Conservation (phyloP, 768 basidiomycete species). For the Flagelloscypha sp. region DNA sequence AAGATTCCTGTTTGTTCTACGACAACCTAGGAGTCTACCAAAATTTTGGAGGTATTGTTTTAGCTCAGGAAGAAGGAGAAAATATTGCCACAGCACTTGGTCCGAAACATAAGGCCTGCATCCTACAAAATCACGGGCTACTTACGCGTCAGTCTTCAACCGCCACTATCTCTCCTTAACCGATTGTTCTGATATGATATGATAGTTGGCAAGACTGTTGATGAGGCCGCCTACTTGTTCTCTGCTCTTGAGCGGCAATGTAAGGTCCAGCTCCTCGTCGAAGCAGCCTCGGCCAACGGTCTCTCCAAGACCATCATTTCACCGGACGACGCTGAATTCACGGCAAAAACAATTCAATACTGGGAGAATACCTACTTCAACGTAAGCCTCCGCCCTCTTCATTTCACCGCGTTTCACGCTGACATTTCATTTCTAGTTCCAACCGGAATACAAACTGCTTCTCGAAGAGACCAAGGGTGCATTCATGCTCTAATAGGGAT, state of each 20-base stretch:
- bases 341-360: slow-evolving; percentile 14
- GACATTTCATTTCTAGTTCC: slow-evolving; percentile 13
- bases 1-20: slow-evolving; percentile 37
- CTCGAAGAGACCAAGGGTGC: slow-evolving; percentile 20
- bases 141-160: slow-evolving; percentile 10
- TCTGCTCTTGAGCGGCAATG: slow-evolving; percentile 36
- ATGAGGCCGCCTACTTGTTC: slow-evolving; percentile 35
- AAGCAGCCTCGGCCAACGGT: slow-evolving; percentile 27
- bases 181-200: slow-evolving; percentile 3
- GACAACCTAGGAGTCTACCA: slow-evolving; percentile 35
- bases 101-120: slow-evolving; percentile 28
- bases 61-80: slow-evolving; percentile 34
- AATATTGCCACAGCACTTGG: slow-evolving; percentile 37
- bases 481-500: slow-evolving; percentile 16
- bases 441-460: slow-evolving; percentile 19
- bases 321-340: slow-evolving; percentile 18
- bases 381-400: slow-evolving; percentile 7
- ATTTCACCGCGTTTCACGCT: not conserved
- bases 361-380: slow-evolving; percentile 12
- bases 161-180: slow-evolving; percentile 2
- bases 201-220: slow-evolving; percentile 30
- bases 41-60: slow-evolving; percentile 41
- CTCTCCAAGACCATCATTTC: slow-evolving; percentile 17
- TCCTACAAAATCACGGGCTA: slow-evolving; percentile 36
- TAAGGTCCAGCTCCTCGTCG: slow-evolving; percentile 37